Evolutionary conservation across 2,329 filamentous ascomycete genomes (phyloP), one percentile per base, ranked within the genome.

Genomic region (Xylaria sp.): DNA sequence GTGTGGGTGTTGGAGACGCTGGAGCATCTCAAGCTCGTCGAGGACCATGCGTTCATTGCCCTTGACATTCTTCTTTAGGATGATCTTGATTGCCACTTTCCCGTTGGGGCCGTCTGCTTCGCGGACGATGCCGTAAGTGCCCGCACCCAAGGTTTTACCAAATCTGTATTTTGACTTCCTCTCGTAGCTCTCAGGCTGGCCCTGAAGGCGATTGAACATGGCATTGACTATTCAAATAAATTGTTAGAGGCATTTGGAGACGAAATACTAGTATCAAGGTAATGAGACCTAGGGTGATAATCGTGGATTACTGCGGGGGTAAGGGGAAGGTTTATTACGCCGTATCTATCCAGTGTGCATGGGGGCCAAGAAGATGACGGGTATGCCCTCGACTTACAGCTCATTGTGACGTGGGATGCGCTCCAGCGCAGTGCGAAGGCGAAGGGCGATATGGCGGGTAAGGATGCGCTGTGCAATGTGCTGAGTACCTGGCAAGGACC

Each of bases 41-140:
- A 97, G 96, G 48, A 99, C 96, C 96, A 99, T 99, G 80, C 92
- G 90, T 85, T 99, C 96, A 77, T 98, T 98, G 72, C 94, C 95
- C 81, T 94, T 97, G 79, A 99, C 95, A 82, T 97, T 98, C 85
- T 97, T 98, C 88, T 99, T 99, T 78, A 98, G 85, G 81, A 99
- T 99, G 80, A 99, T 98, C 87, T 99, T 99, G 82, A 99, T 89
- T 48, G 96, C 96, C 69, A 97, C 94, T 85, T 97, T 88, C 80
- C 93, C 93, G 21, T 88, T 86, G 50, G 91, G 89, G 74, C 93
- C 88, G 70, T 98, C 94, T 69, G 96, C 96, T 83, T 99, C 96
- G 76, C 96, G 90, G 77, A 99, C 96, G 77, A 99, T 97, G 78
- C 96, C 96, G 86, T 99, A 99, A 76, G 96, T 99, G 75, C 96